These are phyloP conservation scores for Immersiporthe knoxdaviesiana DNA, from an alignment of 2,329 filamentous ascomycete species.

Conservation along the genomic window DNA sequence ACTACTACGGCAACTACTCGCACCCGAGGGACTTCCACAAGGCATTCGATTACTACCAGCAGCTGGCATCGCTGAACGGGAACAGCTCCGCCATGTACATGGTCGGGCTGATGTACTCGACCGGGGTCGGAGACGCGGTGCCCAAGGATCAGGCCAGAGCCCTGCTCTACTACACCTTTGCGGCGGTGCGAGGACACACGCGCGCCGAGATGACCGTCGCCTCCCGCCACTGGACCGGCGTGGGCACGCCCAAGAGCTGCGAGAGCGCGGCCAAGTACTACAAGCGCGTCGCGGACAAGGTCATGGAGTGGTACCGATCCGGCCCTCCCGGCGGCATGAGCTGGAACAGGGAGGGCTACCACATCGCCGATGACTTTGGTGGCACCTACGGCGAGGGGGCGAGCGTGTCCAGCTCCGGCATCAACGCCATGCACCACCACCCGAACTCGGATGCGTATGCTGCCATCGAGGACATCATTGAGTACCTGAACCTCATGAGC, in stretches of 20 bases:
- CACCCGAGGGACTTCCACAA: constrained; percentile 79
- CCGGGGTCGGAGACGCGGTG: constrained; percentile 81
- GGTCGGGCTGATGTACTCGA: constrained; percentile 94
- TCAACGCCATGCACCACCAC: constrained; percentile 74
- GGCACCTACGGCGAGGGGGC: constrained; percentile 96
- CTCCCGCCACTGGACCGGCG: constrained; percentile 81
- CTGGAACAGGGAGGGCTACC: constrained; percentile 77
- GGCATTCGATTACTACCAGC: constrained; percentile 80
- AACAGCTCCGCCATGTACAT: constrained; percentile 95
- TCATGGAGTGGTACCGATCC: constrained; percentile 82
- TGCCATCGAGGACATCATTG: constrained; percentile 88
- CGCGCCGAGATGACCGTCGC: constrained; percentile 92
- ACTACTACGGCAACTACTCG: constrained; percentile 94
- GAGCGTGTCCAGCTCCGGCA: constrained; percentile 84
- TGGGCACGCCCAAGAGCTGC: constrained; percentile 84
- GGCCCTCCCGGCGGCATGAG: constrained; percentile 87
- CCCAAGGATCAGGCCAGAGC: constrained; percentile 88
- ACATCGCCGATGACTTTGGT: constrained; percentile 86
- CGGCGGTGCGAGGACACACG: constrained; percentile 80
- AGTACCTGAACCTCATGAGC: constrained; percentile 89
- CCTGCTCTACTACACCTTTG: constrained; percentile 91
- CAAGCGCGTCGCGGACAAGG: constrained; percentile 91
- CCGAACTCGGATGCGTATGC: constrained; percentile 81
- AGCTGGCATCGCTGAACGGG: constrained; percentile 74
- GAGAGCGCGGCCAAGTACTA: constrained; percentile 86